Conservation (phyloP, 805 yeast species). For the Candida yuanshanica region DNA sequence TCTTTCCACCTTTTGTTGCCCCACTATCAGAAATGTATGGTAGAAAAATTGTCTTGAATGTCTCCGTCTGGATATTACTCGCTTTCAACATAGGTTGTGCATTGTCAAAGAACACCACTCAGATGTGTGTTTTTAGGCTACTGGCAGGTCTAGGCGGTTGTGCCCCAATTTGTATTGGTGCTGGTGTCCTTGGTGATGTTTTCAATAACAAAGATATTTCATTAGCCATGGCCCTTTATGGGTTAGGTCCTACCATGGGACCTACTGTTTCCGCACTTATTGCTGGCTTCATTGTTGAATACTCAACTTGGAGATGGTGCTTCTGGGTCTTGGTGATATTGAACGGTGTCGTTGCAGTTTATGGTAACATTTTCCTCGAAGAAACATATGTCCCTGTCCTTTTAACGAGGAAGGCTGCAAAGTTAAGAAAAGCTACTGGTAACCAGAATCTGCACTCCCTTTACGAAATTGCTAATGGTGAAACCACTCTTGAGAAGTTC, state of each 20-base stretch:
- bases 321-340: constrained; percentile 52
- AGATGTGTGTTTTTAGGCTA: constrained; percentile 53
- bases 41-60: constrained; percentile 44
- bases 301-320: constrained; percentile 56
- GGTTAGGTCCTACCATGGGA: constrained; percentile 46
- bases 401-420: constrained; percentile 39
- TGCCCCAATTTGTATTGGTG: constrained; percentile 64
- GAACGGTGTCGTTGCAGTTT: constrained; percentile 41
- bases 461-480: constrained; percentile 53
- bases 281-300: constrained; percentile 50
- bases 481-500: constrained; percentile 33
- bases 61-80: constrained; percentile 43
- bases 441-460: constrained; percentile 52
- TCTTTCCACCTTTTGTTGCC: constrained; percentile 55
- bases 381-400: constrained; percentile 59
- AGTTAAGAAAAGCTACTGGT: constrained; percentile 47
- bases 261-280: constrained; percentile 56
- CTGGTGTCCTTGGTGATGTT: constrained; percentile 62
- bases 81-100: constrained; percentile 56
- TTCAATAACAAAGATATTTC: constrained; percentile 47
- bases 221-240: constrained; percentile 49
- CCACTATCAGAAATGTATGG: constrained; percentile 61
- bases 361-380: constrained; percentile 38
- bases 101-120: constrained; percentile 45
- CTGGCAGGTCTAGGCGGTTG: constrained; percentile 65